Evolutionary conservation across 2,329 filamentous ascomycete species (phyloP).

Genomic region (Ceratocystis papillata): DNA sequence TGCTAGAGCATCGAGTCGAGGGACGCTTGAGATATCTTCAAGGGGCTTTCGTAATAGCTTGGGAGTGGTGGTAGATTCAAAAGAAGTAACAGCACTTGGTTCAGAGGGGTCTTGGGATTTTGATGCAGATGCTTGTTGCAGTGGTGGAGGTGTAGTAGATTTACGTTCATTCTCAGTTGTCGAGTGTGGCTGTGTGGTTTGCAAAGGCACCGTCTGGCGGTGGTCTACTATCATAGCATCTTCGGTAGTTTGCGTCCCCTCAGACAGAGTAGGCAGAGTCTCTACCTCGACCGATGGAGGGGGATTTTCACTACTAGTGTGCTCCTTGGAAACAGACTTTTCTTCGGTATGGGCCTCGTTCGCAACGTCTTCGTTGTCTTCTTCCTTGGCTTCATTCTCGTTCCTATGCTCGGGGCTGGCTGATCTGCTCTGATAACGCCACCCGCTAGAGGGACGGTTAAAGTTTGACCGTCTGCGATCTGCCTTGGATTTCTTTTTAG

Average conservation of each 20-base stretch:
- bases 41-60: not conserved
- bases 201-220: not conserved
- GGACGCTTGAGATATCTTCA: not conserved
- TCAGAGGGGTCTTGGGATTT: not conserved
- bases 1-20: conserved; percentile 1
- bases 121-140: not conserved
- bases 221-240: not conserved
- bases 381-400: conserved; percentile 25
- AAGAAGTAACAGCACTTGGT: not conserved
- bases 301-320: not conserved
- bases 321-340: not conserved
- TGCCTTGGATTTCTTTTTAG: conserved; percentile 45
- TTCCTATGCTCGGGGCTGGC: conserved; percentile 50
- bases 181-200: not conserved
- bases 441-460: conserved; percentile 54
- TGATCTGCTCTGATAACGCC: conserved; percentile 63
- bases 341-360: not conserved
- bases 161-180: not conserved
- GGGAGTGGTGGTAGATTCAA: not conserved
- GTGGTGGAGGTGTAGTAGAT: not conserved
- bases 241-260: not conserved
- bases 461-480: conserved; percentile 28
- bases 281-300: not conserved
- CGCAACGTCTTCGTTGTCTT: conserved; percentile 7
- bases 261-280: not conserved